Base-by-base conservation (phyloP, 2,329 filamentous ascomycete genomes). In the Phialocephala sp. region DNA sequence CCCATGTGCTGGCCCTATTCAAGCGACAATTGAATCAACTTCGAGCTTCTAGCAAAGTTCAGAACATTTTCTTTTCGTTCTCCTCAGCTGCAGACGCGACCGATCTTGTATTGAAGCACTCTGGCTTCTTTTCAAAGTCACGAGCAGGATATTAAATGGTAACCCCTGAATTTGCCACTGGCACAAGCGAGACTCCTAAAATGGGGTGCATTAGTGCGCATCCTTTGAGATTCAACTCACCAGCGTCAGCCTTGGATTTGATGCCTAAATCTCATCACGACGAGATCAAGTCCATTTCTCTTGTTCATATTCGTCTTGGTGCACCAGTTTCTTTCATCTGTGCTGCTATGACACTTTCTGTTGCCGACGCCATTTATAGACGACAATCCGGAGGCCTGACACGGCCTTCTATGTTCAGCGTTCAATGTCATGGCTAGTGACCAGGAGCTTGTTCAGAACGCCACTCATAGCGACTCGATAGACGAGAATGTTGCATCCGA, bases 161-260 rank as follows among this genome's bases (percentile, higher is more conserved):
- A 11, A 14, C 9, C 45, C n/a, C 20, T 20, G 20, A 11, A 50
- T 8, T 20, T 50, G 45, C 45, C n/a, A n/a, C 45, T 5, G 11
- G n/a, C 45, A 22, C 22, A 50, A 50, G 45, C 45, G 45, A 22
- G 45, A 11, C n/a, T 22, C n/a, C n/a, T 11, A 50, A 50, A 50
- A 50, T 22, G 45, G 45, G n/a, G n/a, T 50, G 45, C 45, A 24
- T 50, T 50, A 50, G 45, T 22, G 45, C 8, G n/a, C 45, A 50
- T 50, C 45, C 52, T 56, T 56, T 18, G 4, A 11, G 6, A 6
- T 32, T 32, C 27, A 3, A 12, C 47, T 12, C n/a, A 27, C 15
- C 47, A 22, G 14, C 15, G 4, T n/a, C 47, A 4, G 2, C 47
- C n/a, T n/a, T 27, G 24, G 47, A 14, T 41, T 41, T 18, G 37